Percentiles rank a stretch among this genome's conserved stretches.
Evolutionary conservation across 805 yeast genomes (phyloP).

Genomic region (Starmerella khaoyaiensis): DNA sequence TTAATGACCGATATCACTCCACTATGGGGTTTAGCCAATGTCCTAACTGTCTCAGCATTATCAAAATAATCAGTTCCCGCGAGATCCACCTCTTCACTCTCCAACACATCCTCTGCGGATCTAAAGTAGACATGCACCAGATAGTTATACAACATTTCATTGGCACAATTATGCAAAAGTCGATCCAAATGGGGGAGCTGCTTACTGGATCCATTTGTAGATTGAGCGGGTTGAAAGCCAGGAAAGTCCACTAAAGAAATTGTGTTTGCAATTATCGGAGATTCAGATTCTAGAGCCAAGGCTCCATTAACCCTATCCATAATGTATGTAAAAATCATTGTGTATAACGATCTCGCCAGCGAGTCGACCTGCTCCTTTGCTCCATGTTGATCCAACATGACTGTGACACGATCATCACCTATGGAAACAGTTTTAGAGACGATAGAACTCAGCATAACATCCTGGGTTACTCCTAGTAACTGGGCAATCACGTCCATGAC

Average conservation of each 20-base stretch:
- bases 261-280: conserved; percentile 25
- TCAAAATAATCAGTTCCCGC: conserved; percentile 47
- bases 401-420: conserved; percentile 31
- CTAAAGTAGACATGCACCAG: conserved; percentile 30
- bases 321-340: conserved; percentile 31
- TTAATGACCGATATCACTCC: conserved; percentile 31
- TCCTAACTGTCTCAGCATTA: conserved; percentile 43
- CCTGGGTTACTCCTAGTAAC: conserved; percentile 31
- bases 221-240: conserved; percentile 28
- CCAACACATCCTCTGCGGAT: conserved; percentile 29
- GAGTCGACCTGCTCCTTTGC: conserved; percentile 33
- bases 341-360: conserved; percentile 31
- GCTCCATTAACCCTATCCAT: conserved; percentile 29
- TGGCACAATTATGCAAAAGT: conserved; percentile 32
- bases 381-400: conserved; percentile 31
- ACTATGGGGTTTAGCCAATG: conserved; percentile 33
- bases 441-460: conserved; percentile 28
- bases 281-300: conserved; percentile 23
- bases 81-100: conserved; percentile 33
- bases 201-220: conserved; percentile 1
- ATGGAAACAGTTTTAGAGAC: conserved; percentile 30
- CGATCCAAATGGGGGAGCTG: conserved; percentile 28
- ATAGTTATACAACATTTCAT: conserved; percentile 31
- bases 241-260: conserved; percentile 32
- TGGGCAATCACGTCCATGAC: conserved; percentile 27